phyloP scores from a whole-genome alignment of 345 rosid species.

The Brassica juncea region DNA sequence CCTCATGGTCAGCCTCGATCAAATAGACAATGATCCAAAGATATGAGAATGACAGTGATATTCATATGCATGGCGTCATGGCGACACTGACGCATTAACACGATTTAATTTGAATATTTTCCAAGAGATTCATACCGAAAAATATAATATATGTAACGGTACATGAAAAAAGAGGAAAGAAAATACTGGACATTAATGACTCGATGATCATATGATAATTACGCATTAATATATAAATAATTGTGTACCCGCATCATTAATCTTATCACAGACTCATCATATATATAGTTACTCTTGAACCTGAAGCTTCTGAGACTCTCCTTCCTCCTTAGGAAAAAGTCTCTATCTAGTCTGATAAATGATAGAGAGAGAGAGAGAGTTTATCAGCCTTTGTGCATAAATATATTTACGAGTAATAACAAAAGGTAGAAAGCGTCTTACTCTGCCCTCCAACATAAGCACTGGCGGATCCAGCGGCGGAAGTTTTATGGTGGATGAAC shows the following conservation, averaged over 20 bases:
- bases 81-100: neutral
- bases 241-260: conserved; percentile 20
- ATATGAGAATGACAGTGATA: neutral
- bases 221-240: conserved; percentile 16
- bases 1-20: neutral
- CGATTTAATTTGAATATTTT: neutral
- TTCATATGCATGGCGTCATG: neutral
- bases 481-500: conserved; percentile 39
- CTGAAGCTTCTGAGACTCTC: conserved; percentile 2
- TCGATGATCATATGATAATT: conserved; percentile 18
- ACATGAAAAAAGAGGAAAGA: neutral
- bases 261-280: conserved; percentile 3
- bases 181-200: conserved; percentile 17
- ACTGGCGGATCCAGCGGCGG: conserved; percentile 25
- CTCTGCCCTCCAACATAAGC: conserved; percentile 33
- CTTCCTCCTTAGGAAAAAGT: neutral
- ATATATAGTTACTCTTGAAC: conserved; percentile 13
- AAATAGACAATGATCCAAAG: conserved; percentile 4
- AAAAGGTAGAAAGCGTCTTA: conserved; percentile 12
- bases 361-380: neutral
- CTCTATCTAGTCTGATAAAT: conserved; percentile 25
- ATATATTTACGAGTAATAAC: neutral
- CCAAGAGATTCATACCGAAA: conserved; percentile 7
- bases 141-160: neutral
- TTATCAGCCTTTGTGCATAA: neutral